Conservation (phyloP, 495 filamentous ascomycete species). For the Penicillium paradoxum region DNA sequence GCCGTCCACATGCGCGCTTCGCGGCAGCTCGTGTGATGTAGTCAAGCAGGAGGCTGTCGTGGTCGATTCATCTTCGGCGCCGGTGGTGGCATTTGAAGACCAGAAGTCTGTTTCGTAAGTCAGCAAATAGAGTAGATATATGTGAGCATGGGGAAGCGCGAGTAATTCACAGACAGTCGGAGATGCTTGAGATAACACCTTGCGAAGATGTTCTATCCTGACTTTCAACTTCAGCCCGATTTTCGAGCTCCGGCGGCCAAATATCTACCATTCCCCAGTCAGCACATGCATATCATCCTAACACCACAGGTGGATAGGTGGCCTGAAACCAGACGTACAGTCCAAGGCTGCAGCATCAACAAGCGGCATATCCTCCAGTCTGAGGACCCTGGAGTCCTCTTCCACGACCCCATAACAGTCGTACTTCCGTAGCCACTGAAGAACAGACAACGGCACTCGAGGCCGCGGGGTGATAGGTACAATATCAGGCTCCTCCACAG, state of each 20-base stretch:
- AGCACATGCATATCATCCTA: conserved; percentile 9
- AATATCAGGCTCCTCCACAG: conserved; percentile 4
- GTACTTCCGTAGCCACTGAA: conserved; percentile 8
- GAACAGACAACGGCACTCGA: conserved; percentile 11
- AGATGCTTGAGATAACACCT: not conserved
- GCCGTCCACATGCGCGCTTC: conserved; percentile 5
- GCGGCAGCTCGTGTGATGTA: conserved; percentile 6
- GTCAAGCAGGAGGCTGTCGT: not conserved
- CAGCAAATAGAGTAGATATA: conserved; percentile 8
- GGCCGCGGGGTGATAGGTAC: conserved; percentile 8
- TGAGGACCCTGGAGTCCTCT: not conserved
- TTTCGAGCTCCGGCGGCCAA: conserved; percentile 7
- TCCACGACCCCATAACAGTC: not conserved
- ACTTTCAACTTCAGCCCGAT: not conserved
- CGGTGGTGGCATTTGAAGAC: conserved; percentile 1
- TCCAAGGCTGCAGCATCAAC: conserved; percentile 15
- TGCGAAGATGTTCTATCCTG: conserved; percentile 3
- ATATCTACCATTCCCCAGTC: conserved; percentile 13
- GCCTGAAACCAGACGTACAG: conserved; percentile 4
- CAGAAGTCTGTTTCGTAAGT: conserved; percentile 9
- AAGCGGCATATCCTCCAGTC: conserved; percentile 10
- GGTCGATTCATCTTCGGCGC: not conserved
- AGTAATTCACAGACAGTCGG: not conserved
- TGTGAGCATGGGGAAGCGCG: not conserved
- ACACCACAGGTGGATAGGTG: not conserved